Evolutionary conservation across 257 asterid genomes (phyloP), one percentile per base, ranked within the genome.

Genomic region (Plectranthus barbatus): DNA sequence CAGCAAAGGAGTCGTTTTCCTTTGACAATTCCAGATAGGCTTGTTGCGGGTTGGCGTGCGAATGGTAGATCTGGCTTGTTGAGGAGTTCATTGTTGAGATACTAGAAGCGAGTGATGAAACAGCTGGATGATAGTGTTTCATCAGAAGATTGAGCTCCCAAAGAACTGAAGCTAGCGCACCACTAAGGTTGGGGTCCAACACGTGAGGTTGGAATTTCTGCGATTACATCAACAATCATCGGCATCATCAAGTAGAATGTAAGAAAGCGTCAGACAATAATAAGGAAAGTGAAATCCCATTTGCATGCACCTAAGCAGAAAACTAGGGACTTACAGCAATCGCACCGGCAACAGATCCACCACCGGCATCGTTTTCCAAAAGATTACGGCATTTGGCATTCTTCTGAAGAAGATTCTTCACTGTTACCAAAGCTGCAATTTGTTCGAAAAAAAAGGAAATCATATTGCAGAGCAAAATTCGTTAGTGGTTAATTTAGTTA

Each of bases 281-380:
- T 14, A 42, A n/a, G 20, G 9, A 42, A 18, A 1, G 33, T 10
- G 1, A 20, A 49, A 50, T 1, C 3, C 1, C n/a, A 50, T 9
- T 6, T 20, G 34, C n/a, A 21, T n/a, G n/a, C n/a, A 10, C 4
- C n/a, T n/a, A 50, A 9, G 58, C 12, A 52, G 54, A 48, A 37
- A 26, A 0, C 45, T 17, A 3, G 66, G 46, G 34, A 24, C 95
- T 82, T 80, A 93, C 99, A 65, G 95, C 81, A 11, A 93, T 80
- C 34, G 84, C 86, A 70, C 99, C 97, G n/a, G 97, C 87, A 50
- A 93, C 95, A 60, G 95, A 87, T 62, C 99, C 97, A 56, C 99
- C 99, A 26, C 96, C 99, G 42, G 91, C 83, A 56, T 93, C 97
- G 66, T 84, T 93, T 81, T 90, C 99, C 62, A 93, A 80, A 72